Conservation (phyloP, 345 rosid species). For the Carallia brachiata region DNA sequence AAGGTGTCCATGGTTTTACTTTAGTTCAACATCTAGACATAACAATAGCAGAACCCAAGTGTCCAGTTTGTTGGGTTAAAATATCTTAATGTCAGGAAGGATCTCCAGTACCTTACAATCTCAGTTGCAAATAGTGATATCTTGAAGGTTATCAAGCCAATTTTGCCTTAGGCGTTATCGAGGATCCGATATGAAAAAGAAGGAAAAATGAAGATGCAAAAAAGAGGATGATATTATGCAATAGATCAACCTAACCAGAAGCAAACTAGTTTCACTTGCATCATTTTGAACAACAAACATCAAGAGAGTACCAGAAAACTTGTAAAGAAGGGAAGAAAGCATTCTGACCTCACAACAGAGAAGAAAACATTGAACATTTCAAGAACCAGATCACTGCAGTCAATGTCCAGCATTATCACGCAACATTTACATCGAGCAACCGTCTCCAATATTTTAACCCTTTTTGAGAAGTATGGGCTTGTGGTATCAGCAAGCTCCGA, state of each 20-base stretch:
- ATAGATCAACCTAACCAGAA: neutral
- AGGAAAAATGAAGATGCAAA: neutral
- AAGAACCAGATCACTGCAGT: slow-evolving; percentile 59
- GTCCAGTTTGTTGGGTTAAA: neutral
- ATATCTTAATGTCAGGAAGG: neutral
- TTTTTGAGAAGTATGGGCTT: slow-evolving; percentile 72
- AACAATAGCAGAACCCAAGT: neutral
- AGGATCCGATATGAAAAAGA: neutral
- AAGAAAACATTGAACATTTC: slow-evolving; percentile 81
- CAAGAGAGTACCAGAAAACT: neutral
- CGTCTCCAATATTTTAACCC: slow-evolving; percentile 80
- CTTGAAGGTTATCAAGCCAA: neutral
- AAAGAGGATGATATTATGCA: neutral
- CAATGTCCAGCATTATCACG: slow-evolving; percentile 73
- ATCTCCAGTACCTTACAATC: neutral
- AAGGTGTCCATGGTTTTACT: neutral
- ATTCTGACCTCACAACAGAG: slow-evolving; percentile 66
- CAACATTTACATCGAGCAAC: slow-evolving; percentile 70
- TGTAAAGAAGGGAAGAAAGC: slow-evolving; percentile 7
- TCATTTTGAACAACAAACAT: neutral
- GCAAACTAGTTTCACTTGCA: neutral
- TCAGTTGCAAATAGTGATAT: neutral
- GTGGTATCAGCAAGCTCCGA: slow-evolving; percentile 63
- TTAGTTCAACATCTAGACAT: neutral
- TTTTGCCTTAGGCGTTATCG: neutral